Percentiles rank a stretch among this genome's conserved stretches.
phyloP scores from a whole-genome alignment of 1,284 basidiomycete species.

The Tilletia caries region DNA sequence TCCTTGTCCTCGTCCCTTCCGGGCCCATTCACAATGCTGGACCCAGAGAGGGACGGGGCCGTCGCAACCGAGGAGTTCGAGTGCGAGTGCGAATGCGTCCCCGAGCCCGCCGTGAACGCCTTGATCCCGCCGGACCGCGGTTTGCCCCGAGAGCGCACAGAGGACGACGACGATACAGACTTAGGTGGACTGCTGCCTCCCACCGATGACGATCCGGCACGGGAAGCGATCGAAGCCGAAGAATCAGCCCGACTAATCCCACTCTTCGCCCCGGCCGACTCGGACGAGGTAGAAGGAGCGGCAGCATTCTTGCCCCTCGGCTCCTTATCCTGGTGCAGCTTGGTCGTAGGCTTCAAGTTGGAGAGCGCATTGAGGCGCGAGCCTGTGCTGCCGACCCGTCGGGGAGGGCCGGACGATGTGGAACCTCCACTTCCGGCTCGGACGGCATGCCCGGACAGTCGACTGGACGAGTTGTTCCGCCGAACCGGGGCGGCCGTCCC shows the following conservation, averaged over 20 bases:
- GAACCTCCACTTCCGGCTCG: constrained; percentile 20
- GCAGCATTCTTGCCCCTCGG: no score
- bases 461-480: background rate
- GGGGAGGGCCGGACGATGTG: constrained; percentile 29
- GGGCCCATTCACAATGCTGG: no score
- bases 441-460: background rate
- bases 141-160: background rate
- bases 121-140: no score
- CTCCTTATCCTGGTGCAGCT: constrained; percentile 32
- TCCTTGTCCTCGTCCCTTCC: background rate
- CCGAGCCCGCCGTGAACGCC: no score
- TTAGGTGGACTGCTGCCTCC: background rate
- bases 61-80: no score
- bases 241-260: background rate
- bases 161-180: background rate
- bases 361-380: constrained; percentile 42
- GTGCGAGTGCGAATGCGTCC: no score
- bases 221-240: background rate
- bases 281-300: background rate
- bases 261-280: background rate
- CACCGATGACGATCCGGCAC: background rate
- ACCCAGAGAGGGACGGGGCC: background rate
- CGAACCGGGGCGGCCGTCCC: background rate
- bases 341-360: constrained; percentile 45
- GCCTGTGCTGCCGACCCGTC: constrained; percentile 30